Conservation (phyloP, 2,329 filamentous ascomycete species). For the Penicillium sp. region DNA sequence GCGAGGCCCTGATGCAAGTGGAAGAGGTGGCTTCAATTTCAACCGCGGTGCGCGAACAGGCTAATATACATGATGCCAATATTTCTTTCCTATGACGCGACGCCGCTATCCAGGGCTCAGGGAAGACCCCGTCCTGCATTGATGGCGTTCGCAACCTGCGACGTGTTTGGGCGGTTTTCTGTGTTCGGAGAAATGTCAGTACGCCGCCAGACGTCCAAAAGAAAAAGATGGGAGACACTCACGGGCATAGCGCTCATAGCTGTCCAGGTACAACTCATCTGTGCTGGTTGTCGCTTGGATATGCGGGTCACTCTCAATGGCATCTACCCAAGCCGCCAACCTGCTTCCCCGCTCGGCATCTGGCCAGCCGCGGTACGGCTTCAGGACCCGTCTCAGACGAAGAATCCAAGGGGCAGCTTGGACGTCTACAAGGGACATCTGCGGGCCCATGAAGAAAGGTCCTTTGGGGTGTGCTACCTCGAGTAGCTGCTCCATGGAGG, state of each 20-base stretch:
- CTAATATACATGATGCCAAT: slow-evolving; percentile 23
- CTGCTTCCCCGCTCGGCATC: slow-evolving; percentile 64
- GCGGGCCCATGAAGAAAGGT: slow-evolving; percentile 67
- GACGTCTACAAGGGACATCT: slow-evolving; percentile 69
- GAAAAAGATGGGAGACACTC: slow-evolving; percentile 26
- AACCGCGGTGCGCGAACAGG: slow-evolving; percentile 58
- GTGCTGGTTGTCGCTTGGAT: slow-evolving; percentile 69
- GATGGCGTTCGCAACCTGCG: slow-evolving; percentile 60
- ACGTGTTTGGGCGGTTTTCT: slow-evolving; percentile 63
- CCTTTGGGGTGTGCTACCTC: slow-evolving; percentile 60
- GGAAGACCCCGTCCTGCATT: slow-evolving; percentile 59
- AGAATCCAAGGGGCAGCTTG: slow-evolving; percentile 76
- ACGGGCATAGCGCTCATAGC: slow-evolving; percentile 65
- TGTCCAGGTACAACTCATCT: slow-evolving; percentile 67
- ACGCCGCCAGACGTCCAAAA: not conserved
- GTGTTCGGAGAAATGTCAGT: slow-evolving; percentile 14
- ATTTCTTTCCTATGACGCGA: not conserved
- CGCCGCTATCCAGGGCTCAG: slow-evolving; percentile 23
- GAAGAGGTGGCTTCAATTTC: slow-evolving; percentile 78
- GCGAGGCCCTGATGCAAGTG: slow-evolving; percentile 74
- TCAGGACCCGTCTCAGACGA: slow-evolving; percentile 66
- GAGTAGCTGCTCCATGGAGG: slow-evolving; percentile 64
- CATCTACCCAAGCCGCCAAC: slow-evolving; percentile 70
- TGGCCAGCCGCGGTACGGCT: slow-evolving; percentile 67
- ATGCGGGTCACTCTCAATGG: slow-evolving; percentile 65